phyloP scores from a whole-genome alignment of 2,329 filamentous ascomycete genomes.

The Clonostachys byssicola region DNA sequence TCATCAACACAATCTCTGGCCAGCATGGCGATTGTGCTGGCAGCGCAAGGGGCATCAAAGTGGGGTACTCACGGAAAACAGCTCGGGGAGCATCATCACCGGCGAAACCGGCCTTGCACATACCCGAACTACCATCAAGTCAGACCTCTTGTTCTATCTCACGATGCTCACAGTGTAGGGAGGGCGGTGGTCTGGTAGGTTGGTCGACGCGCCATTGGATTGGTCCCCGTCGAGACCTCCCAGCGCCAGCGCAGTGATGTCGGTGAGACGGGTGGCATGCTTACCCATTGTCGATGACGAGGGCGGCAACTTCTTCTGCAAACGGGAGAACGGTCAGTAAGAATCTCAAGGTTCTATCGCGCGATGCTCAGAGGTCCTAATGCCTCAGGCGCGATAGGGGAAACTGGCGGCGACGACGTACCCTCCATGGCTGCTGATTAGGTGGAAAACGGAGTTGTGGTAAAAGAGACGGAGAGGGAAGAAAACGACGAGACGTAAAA shows the following conservation, averaged over 20 bases:
- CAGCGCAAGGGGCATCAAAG: constrained; percentile 11
- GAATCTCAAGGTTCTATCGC: constrained; percentile 6
- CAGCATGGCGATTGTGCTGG: constrained; percentile 4
- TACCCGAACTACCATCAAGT: constrained; percentile 79
- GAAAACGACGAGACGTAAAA: constrained; percentile 7
- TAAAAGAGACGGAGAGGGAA: constrained; percentile 5
- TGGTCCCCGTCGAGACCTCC: not conserved
- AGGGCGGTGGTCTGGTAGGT: not conserved
- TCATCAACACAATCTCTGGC: constrained; percentile 25
- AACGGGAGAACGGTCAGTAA: constrained; percentile 36
- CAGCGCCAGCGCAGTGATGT: constrained; percentile 13
- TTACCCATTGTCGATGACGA: constrained; percentile 99
- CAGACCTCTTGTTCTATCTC: constrained; percentile 18
- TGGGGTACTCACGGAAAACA: constrained; percentile 89
- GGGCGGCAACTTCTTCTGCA: constrained; percentile 99
- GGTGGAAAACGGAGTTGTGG: constrained; percentile 6
- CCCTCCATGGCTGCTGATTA: constrained; percentile 53
- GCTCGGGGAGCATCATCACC: constrained; percentile 99
- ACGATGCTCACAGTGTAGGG: not conserved
- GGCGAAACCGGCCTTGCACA: constrained; percentile 99
- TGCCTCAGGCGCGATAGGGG: constrained; percentile 2
- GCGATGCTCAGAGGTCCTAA: constrained; percentile 4
- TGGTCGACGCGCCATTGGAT: not conserved
- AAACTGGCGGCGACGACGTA: constrained; percentile 22
- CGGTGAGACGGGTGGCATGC: constrained; percentile 41